A percentile compares a stretch with the other conserved stretches of the same genome.
These are phyloP conservation scores for Aspergillus aculeatinus DNA, from an alignment of 2,329 filamentous ascomycete species.

Conservation along the genomic window DNA sequence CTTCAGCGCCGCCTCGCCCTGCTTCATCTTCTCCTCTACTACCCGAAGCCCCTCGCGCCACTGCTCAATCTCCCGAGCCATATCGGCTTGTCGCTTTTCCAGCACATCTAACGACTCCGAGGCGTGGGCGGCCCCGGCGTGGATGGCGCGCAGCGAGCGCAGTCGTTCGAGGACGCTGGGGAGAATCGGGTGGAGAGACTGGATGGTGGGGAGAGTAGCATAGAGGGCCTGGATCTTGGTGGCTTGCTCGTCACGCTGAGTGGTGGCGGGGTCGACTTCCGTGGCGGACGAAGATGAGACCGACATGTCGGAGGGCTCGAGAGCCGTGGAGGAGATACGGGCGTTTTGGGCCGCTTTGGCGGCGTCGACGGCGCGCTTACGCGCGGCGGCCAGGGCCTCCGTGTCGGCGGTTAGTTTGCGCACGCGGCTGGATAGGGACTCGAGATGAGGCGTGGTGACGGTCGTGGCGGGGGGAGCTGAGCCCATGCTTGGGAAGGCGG, in stretches of 20 bases:
- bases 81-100: conserved; percentile 76
- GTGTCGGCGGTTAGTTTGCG: conserved; percentile 47
- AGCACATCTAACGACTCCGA: conserved; percentile 73
- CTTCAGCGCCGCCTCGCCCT: conserved; percentile 68
- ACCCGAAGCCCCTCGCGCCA: conserved; percentile 81
- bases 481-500: conserved; percentile 24
- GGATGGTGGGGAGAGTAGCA: conserved; percentile 82
- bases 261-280: conserved; percentile 54
- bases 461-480: conserved; percentile 24
- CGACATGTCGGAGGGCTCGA: conserved; percentile 29
- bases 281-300: conserved; percentile 40
- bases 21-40: conserved; percentile 71
- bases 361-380: conserved; percentile 44
- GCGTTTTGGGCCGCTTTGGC: conserved; percentile 44
- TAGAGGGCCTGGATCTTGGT: conserved; percentile 91
- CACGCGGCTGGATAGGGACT: conserved; percentile 44
- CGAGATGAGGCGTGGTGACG: conserved; percentile 43
- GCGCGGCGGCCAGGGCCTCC: conserved; percentile 44
- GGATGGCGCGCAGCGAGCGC: conserved; percentile 77
- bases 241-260: conserved; percentile 62
- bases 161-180: conserved; percentile 83
- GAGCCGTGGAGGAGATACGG: conserved; percentile 34
- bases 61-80: conserved; percentile 77
- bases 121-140: conserved; percentile 81
- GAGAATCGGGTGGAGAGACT: conserved; percentile 78